Evolutionary conservation across 208 protist genomes (phyloP).

Genomic region (Trypanosomatidae sp.): DNA sequence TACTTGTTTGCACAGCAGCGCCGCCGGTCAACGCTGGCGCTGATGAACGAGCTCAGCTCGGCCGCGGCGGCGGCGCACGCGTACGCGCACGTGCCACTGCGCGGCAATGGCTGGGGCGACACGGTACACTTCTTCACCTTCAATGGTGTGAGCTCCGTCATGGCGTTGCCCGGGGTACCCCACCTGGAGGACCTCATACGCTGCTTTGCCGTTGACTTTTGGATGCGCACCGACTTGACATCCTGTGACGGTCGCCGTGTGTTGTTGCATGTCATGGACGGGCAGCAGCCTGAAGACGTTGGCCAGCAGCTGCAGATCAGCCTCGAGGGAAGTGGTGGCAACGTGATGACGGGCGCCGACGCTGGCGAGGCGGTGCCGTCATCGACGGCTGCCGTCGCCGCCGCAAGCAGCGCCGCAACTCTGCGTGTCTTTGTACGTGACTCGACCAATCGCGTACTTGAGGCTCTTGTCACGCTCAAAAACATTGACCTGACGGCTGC

Average conservation of each 20-base stretch:
- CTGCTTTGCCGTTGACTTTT: constrained; percentile 72
- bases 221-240: constrained; percentile 59
- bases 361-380: no score
- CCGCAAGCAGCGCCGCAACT: constrained; percentile 40
- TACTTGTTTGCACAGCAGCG: constrained; percentile 28
- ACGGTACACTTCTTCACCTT: constrained; percentile 40
- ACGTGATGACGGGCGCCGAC: no score
- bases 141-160: constrained; percentile 54
- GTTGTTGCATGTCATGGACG: constrained; percentile 74
- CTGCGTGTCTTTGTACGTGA: constrained; percentile 67
- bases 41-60: constrained; percentile 21
- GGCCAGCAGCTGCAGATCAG: constrained; percentile 75
- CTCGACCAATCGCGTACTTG: constrained; percentile 74
- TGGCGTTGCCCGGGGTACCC: constrained; percentile 72
- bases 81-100: constrained; percentile 17
- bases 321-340: no score
- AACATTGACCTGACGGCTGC: constrained; percentile 3
- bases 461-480: constrained; percentile 40
- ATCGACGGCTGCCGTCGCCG: no score
- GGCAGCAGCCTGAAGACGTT: constrained; percentile 51
- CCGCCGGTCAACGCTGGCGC: constrained; percentile 35
- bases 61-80: constrained; percentile 2
- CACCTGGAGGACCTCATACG: constrained; percentile 76
- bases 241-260: constrained; percentile 30
- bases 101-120: constrained; percentile 73